phyloP scores from a whole-genome alignment of 805 yeast genomes.

The Candida berthetii region DNA sequence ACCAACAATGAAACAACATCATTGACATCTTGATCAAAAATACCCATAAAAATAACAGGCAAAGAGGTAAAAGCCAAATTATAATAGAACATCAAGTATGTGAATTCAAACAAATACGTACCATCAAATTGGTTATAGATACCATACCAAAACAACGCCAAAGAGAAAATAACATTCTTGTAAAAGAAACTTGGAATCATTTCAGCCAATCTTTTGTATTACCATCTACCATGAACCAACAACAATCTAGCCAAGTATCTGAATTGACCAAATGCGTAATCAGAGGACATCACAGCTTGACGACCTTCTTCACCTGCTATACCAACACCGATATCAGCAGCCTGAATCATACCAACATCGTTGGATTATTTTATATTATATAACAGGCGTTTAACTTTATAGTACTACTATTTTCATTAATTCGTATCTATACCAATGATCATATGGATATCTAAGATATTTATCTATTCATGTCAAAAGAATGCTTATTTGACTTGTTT shows the following conservation, averaged over 20 bases:
- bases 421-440: no score
- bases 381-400: no score
- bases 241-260: constrained; percentile 61
- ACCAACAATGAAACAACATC: constrained; percentile 63
- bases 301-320: constrained; percentile 91
- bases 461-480: no score
- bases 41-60: constrained; percentile 73
- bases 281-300: constrained; percentile 85
- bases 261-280: constrained; percentile 82
- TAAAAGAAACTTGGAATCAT: constrained; percentile 81
- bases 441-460: no score
- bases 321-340: constrained; percentile 85
- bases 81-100: constrained; percentile 75
- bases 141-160: constrained; percentile 79
- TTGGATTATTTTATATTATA: no score
- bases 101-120: constrained; percentile 69
- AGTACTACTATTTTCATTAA: no score
- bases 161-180: constrained; percentile 70
- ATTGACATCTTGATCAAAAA: constrained; percentile 76
- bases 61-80: constrained; percentile 79
- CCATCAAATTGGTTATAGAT: constrained; percentile 73
- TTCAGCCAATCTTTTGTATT: constrained; percentile 73
- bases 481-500: no score
- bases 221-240: constrained; percentile 83
- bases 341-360: constrained; percentile 88